Evolutionary conservation across 2,329 filamentous ascomycete genomes (phyloP), one percentile per base, ranked within the genome.

Genomic region (Fusarium albosuccineum): DNA sequence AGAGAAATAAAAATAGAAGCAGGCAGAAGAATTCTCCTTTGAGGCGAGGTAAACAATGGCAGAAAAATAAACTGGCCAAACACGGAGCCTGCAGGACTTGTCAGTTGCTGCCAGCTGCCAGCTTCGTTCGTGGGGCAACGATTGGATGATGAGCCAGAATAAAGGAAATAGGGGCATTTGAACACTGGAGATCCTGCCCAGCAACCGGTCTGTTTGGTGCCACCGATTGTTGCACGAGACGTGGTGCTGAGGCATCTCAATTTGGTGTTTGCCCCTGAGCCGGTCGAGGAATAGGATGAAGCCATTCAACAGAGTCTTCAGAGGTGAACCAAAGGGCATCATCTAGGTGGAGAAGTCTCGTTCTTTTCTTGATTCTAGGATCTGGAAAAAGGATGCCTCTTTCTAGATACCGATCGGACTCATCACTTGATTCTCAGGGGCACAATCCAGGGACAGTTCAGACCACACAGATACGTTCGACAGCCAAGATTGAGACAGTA

Each of bases 51-150:
- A 61, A 69, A 70, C 62, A 70, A 67, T 46, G 30, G 29, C 36
- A 64, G 33, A 11, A 16, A 26, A 4, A 26, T 33, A 33, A 30
- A 37, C 30, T 49, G 44, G 36, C 22, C 30, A 45, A 37, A 40
- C 41, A n/a, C 6, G 27, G 34, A 45, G 30, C 46, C 46, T 58
- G 55, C 55, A 58, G 55, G 40, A 51, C 9, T 39, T 60, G 54
- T 44, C 62, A 51, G 50, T 41, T 48, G 17, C 44, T 36, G 50
- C 16, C 63, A 64, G 60, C 46, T 59, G 58, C 37, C 42, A 56
- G 34, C 16, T 13, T 59, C 37, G 57, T 69, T 60, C 53, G 59
- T 66, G 62, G 66, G 65, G 66, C 62, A 69, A 66, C 66, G 26
- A 51, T 52, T 63, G 9, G 45, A 52, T 44, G 57, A 53, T 42